A percentile compares a stretch with the other conserved stretches of the same genome.
Evolutionary conservation across 139 green algal species (phyloP).

Genomic region (Asterochloris erici): DNA sequence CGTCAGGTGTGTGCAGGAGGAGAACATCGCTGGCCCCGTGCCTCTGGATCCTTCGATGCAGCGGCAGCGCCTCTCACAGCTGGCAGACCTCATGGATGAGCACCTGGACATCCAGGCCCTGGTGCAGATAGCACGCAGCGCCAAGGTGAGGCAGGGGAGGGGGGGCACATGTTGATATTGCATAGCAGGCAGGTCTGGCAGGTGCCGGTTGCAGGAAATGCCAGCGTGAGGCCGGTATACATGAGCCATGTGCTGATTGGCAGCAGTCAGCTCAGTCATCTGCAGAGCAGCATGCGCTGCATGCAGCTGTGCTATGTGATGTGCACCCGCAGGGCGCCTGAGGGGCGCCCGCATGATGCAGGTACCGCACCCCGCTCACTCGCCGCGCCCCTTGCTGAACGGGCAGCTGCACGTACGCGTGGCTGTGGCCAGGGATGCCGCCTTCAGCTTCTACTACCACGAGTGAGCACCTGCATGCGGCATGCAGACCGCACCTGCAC

Average conservation of each 20-base stretch:
- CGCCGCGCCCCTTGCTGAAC: neutral
- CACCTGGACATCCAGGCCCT: slow-evolving; percentile 62
- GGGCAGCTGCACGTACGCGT: slow-evolving; percentile 45
- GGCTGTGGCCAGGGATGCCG: slow-evolving; percentile 69
- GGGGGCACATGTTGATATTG: too few species aligned
- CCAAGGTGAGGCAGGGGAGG: neutral
- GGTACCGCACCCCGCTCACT: neutral
- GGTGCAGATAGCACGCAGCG: slow-evolving; percentile 37
- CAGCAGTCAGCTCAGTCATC: neutral
- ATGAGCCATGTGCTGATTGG: too few species aligned
- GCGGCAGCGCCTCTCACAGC: slow-evolving; percentile 5
- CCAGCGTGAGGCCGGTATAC: too few species aligned
- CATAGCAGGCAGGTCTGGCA: too few species aligned
- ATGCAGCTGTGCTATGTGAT: neutral
- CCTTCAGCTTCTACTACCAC: slow-evolving; percentile 85
- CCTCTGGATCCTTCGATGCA: slow-evolving; percentile 24
- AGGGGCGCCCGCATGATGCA: neutral
- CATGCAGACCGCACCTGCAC: too few species aligned
- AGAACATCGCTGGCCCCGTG: slow-evolving; percentile 37
- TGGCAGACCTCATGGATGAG: slow-evolving; percentile 44
- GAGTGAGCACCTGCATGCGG: slow-evolving; percentile 34
- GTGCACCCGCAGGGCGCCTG: neutral
- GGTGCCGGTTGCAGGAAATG: too few species aligned
- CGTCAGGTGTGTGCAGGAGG: slow-evolving; percentile 11
- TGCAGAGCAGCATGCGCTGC: neutral